Base-by-base conservation (phyloP, 305 asterid species). In the Ilex paraguariensis region DNA sequence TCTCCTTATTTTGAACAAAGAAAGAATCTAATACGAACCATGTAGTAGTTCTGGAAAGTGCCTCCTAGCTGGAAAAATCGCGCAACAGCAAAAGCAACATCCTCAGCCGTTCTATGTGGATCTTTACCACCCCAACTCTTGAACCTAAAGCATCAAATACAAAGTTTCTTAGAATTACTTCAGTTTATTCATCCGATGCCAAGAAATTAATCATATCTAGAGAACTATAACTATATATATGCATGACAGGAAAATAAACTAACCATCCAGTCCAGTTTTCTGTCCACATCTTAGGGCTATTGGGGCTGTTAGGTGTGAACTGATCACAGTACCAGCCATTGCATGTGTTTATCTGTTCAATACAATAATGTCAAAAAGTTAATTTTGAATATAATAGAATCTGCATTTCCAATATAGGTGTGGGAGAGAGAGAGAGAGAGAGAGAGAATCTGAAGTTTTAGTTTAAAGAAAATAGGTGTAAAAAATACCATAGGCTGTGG, bases 231-330 rank as follows among this genome's bases (percentile, higher is more conserved):
- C 28, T 21, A 21, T 21, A 21, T 3, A 10, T 7, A 10, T 3
- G 13, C 11, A 54, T 14, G 7, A 32, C 3, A 8, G 7, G 12
- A 16, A 31, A 30, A 13, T 16, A 14, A 8, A 63, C 78, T 66
- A 3, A 87, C 94, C 97, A 90, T 73, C 96, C 97, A 7, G 87
- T 80, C 96, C 96, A 90, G 56, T 85, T 85, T 50, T 87, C 97
- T 2, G 97, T 87, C 97, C 96, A 87, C 80, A 90, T 82, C 62
- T 87, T 87, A 0, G 97, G 97, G 56, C 66, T 78, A 49, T 70
- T 81, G 0, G 84, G 84, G 62, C 74, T 69, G 49, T 71, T 82
- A 3, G 96, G 97, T 0, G 71, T 60, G 68, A 71, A 88, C 2
- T 74, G 33, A 60, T 90, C 80, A 30, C 97, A 90, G 51, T 90